phyloP scores from a whole-genome alignment of 345 rosid species.

The Hibiscus mutabilis region DNA sequence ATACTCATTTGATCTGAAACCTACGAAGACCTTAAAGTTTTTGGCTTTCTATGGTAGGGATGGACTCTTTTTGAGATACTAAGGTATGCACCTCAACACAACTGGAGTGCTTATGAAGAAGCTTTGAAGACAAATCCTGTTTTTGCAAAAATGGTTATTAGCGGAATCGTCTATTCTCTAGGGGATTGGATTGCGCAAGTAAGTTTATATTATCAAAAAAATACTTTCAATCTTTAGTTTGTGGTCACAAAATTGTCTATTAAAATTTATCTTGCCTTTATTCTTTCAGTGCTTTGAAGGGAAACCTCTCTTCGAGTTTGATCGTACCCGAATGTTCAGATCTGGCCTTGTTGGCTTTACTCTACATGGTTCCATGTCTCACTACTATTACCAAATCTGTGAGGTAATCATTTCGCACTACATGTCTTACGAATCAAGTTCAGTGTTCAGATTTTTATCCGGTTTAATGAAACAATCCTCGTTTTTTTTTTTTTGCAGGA shows the following conservation, averaged over 20 bases:
- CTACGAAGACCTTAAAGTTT: background rate
- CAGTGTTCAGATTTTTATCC: background rate
- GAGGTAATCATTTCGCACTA: constrained; percentile 41
- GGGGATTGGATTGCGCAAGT: constrained; percentile 99
- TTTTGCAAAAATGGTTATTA: constrained; percentile 86
- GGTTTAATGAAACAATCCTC: background rate
- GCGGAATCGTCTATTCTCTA: constrained; percentile 84
- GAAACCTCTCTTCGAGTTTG: constrained; percentile 79
- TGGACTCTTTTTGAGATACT: constrained; percentile 88
- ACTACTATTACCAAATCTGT: constrained; percentile 84
- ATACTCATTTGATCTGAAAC: background rate
- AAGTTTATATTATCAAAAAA: constrained; percentile 9
- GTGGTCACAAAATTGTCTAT: background rate
- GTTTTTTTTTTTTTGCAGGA: constrained; percentile 24
- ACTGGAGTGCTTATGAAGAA: constrained; percentile 94
- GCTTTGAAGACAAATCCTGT: constrained; percentile 76
- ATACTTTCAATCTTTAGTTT: background rate
- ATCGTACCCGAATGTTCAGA: constrained; percentile 75
- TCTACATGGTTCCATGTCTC: constrained; percentile 88
- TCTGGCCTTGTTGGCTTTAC: constrained; percentile 94
- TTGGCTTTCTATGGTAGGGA: constrained; percentile 38
- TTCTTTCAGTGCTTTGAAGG: constrained; percentile 74
- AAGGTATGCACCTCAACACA: constrained; percentile 93
- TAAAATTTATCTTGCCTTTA: background rate
- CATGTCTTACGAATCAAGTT: background rate